Base-by-base conservation (phyloP, 805 yeast species). In the Ogataea ramenticola region DNA sequence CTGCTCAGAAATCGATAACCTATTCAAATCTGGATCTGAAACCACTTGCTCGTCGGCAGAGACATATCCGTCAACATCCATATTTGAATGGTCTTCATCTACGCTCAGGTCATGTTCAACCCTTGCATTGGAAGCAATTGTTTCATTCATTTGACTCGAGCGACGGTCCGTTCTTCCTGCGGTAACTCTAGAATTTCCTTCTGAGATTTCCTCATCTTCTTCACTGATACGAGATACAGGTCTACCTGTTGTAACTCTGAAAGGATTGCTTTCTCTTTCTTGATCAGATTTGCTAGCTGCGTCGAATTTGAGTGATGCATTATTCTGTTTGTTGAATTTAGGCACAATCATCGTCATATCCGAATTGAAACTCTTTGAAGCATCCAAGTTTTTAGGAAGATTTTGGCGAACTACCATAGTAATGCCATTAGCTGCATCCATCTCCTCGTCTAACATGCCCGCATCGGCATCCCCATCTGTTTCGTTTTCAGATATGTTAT, bases 281-380 rank as follows among this genome's bases (percentile, higher is more conserved):
- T 16, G 4, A 32, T n/a, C 35, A 6, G 35, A n/a, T 41, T 39
- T 22, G 43, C 41, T 26, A 21, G 37, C 44, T 8, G 35, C 46
- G 6, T 44, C 39, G 14, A 37, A 46, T 19, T 34, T 27, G 3
- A 38, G 21, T 39, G 12, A 41, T 39, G 33, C 32, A 12, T 12
- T 38, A 31, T 26, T 17, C 39, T 10, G 30, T 7, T 37, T 19
- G 4, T 36, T 49, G 42, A 56, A 50, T 8, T 49, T 56, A 1
- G 72, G 69, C 43, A 64, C 49, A 2, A 67, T 55, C 66, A 61
- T 66, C 0, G 72, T 66, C 65, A 67, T 62, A 45, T 66, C 71
- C 6, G 64, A 54, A n/a, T 49, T 52, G 19, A 49, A 43, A 8
- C 39, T 40, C 12, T 43, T 39, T 6, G 24, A 4, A n/a, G 3